Evolutionary conservation across 1,284 basidiomycete genomes (phyloP), one percentile per base, ranked within the genome.

Genomic region (Stygiomarasmius scandens): DNA sequence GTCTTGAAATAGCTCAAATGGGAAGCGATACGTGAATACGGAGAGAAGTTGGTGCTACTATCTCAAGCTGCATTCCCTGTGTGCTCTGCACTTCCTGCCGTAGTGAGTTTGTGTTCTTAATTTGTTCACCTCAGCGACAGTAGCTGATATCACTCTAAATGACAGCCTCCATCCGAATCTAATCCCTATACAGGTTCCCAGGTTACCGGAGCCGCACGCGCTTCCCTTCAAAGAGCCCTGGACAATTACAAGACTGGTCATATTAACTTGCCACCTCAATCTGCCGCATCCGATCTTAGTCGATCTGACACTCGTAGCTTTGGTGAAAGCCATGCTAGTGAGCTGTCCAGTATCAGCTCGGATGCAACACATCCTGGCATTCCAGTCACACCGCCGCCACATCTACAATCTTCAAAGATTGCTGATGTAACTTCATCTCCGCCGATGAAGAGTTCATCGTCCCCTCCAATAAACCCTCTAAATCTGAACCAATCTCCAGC

Each of bases 231-330:
- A 68, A 77, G 83, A 32, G 86, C 89, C 0, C 74, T 93, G 32
- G 90, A 93, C 68, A 81, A 85, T 61, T 92, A 89, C 73, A 83
- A 81, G 66, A 82, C 84, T 2, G 90, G 90, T 0, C 78, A 83
- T 57, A 79, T 82, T 61, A 78, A 77, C 25, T 76, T 90, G 16
- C 72, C 75, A 27, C 67, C 78, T 23, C 79, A 77, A 8, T 61
- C 73, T 19, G 65, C 73, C 24, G 75, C 75, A 5, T 72, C 77
- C n/a, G 85, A 87, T 64, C 76, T 90, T 38, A 77, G 78, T 54
- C 77, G 86, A 60, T 88, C 85, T 2, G 87, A 93, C 64, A 90
- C 88, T 0, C 82, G 82, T 54, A 90, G 87, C 69, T 93, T 93
- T 65, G 90, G 90, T 9, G 87, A 87, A 70, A 92, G 85, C 43